Percentiles rank a stretch among this genome's conserved stretches.
Evolutionary conservation across 1,284 basidiomycete genomes (phyloP).

Genomic region (Trichosporon sp.): DNA sequence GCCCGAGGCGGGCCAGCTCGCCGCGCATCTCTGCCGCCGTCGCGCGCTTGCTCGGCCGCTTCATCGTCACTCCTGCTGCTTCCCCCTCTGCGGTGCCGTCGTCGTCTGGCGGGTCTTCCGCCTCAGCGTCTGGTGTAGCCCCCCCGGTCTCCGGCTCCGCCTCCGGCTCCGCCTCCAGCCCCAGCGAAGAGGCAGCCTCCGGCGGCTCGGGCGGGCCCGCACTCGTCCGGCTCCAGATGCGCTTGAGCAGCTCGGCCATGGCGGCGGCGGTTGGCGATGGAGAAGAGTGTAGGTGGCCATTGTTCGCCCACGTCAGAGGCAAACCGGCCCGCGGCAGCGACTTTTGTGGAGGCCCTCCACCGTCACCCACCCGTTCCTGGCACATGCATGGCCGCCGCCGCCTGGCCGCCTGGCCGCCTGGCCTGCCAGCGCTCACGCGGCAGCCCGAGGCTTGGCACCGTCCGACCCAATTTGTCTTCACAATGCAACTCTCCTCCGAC

Average conservation of each 20-base stretch:
- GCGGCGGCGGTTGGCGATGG: neutral
- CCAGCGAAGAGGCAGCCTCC: too few species aligned
- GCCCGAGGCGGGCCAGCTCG: conserved; percentile 30
- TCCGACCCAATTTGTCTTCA: neutral
- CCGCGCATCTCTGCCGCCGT: conserved; percentile 36
- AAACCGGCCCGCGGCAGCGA: too few species aligned
- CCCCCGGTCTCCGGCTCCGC: too few species aligned
- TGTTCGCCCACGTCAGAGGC: neutral
- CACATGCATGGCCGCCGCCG: too few species aligned
- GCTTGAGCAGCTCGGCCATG: neutral
- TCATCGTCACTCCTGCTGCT: neutral
- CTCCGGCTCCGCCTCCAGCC: too few species aligned
- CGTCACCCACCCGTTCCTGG: neutral
- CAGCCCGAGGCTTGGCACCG: too few species aligned
- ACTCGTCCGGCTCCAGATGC: neutral
- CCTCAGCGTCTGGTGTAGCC: too few species aligned
- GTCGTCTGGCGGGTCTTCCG: neutral
- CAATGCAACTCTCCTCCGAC: too few species aligned
- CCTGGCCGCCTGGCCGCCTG: too few species aligned
- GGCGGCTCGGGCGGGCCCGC: neutral
- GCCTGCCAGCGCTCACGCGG: too few species aligned
- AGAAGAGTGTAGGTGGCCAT: neutral
- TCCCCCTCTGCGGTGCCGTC: neutral
- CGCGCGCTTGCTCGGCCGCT: conserved; percentile 36
- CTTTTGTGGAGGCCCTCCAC: neutral